Evolutionary conservation across 257 asterid species (phyloP).

Genomic region (Mentha longifolia): DNA sequence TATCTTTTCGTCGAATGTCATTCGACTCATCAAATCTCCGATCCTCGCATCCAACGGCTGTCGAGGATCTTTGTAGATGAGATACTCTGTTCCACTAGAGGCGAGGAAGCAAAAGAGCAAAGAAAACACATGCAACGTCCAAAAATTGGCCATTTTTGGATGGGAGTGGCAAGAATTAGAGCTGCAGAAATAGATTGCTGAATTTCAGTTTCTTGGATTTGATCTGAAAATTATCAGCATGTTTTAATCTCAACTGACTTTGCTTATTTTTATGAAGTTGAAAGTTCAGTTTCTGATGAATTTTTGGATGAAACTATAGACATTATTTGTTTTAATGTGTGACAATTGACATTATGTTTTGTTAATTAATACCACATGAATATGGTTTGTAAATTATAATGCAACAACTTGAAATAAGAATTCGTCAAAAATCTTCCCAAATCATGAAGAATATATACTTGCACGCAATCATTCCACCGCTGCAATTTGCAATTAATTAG

Average conservation of each 20-base stretch:
- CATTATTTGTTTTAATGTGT: too few relatives aligned
- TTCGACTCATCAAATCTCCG: slow-evolving; percentile 65
- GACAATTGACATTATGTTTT: neutral
- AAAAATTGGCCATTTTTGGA: neutral
- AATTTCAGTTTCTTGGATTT: neutral
- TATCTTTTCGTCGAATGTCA: slow-evolving; percentile 84
- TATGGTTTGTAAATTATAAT: too few relatives aligned
- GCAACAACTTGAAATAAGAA: too few relatives aligned
- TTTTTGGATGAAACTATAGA: too few relatives aligned
- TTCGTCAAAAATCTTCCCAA: neutral
- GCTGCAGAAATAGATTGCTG: neutral
- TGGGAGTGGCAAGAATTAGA: neutral
- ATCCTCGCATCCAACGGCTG: slow-evolving; percentile 65
- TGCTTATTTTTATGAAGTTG: neutral
- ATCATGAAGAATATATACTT: neutral
- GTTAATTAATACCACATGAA: too few relatives aligned
- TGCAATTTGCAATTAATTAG: too few relatives aligned
- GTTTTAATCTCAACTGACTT: neutral
- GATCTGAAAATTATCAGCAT: neutral
- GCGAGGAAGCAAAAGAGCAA: slow-evolving; percentile 37
- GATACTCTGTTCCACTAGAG: slow-evolving; percentile 35
- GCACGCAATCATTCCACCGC: neutral
- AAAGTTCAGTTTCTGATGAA: neutral
- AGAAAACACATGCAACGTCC: slow-evolving; percentile 15
- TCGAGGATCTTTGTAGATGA: slow-evolving; percentile 69